Base-by-base conservation (phyloP, 352 stramenopile genomes). In the Phytophthora idaei region DNA sequence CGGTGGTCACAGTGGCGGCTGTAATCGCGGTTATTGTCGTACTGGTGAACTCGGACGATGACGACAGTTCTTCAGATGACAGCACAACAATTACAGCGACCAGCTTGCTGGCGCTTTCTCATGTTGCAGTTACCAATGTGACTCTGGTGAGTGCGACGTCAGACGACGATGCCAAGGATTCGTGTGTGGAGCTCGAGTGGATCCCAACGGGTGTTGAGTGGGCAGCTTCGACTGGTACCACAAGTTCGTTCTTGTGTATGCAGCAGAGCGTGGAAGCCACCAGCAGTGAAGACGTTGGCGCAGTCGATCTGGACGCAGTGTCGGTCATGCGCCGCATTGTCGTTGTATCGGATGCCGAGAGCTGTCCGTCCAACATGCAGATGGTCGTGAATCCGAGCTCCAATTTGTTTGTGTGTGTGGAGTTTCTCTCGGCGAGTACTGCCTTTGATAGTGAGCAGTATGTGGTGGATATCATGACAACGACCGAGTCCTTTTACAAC, bases 401-500 rank as follows among this genome's bases (percentile, higher is more conserved):
- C 1, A 60, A 60, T 28, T 61, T 74, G 1, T 69, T 76, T n/a
- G 66, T 85, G 4, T 85, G 77, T 39, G 61, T 36, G 8, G 55
- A 69, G 11, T 79, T 58, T 41, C 51, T 63, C 9, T 48, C 65
- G 11, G 61, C 69, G 1, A 69, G 36, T 3, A 29, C 54, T 3
- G 60, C 67, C 4, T 64, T 77, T 12, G n/a, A 60, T 7, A 66
- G 57, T 0, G 55, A 74, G 12, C 71, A 81, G 53, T 87, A 80
- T 37, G 64, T 87, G 36, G 77, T 77, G 3, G 78, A 86, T 55
- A 45, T 86, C 50, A 71, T 74, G 55, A 80, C 77, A 25, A 77
- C 78, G 1, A 69, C 51, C 29, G 70, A 81, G 50, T 63, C 56
- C 4, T 77, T 81, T 52, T 84, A 87, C 70, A 82, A 78, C 57